Percentiles rank a stretch among this genome's conserved stretches.
Conservation (phyloP, 176 grass and related monocot species). For the Lolium multiflorum region DNA sequence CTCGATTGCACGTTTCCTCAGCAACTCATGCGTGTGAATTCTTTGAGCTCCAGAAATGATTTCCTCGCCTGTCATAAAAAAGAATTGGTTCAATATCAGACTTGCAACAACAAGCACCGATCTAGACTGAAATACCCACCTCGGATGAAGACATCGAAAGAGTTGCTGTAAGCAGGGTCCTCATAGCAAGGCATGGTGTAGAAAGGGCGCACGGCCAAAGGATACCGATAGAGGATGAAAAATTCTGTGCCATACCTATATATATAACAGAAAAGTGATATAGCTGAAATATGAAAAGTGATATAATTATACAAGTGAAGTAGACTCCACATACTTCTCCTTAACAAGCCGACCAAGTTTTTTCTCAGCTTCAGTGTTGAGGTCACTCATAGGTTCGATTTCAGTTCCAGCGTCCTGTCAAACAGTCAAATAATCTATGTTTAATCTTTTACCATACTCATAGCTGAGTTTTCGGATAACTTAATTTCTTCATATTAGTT, state of each 20-base stretch:
- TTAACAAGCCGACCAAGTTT: slow-evolving; percentile 85
- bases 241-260: slow-evolving; percentile 85
- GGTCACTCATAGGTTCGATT: slow-evolving; percentile 89
- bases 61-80: slow-evolving; percentile 63
- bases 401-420: slow-evolving; percentile 82
- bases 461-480: background rate
- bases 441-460: background rate
- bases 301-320: background rate
- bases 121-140: slow-evolving; percentile 48
- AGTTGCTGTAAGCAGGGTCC: slow-evolving; percentile 53
- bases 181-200: slow-evolving; percentile 96
- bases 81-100: background rate
- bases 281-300: background rate
- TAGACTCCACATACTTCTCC: slow-evolving; percentile 66
- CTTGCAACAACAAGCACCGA: background rate
- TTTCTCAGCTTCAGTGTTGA: slow-evolving; percentile 91
- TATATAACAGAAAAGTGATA: slow-evolving; percentile 23
- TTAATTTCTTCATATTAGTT: background rate
- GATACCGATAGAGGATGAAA: slow-evolving; percentile 90
- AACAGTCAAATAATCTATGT: slow-evolving; percentile 35
- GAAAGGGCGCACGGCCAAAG: slow-evolving; percentile 88
- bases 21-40: slow-evolving; percentile 79
- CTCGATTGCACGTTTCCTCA: slow-evolving; percentile 69
- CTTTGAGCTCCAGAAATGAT: slow-evolving; percentile 97
- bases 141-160: slow-evolving; percentile 97